A percentile compares a stretch with the other conserved stretches of the same genome.
Conservation (phyloP, 2,329 filamentous ascomycete genomes). For the Colletotrichum lupini region DNA sequence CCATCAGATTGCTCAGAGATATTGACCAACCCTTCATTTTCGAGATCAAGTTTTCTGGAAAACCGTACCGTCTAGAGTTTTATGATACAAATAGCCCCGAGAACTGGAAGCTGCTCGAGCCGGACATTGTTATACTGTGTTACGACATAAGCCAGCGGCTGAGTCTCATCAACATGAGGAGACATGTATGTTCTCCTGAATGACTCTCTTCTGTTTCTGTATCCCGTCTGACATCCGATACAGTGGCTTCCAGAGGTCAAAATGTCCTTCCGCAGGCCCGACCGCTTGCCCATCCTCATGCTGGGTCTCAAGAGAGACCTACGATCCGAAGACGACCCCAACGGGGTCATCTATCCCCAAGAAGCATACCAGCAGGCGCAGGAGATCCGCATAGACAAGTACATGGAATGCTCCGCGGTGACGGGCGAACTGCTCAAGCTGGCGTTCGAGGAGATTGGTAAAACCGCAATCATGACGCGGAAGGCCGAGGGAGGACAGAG, state of each 20-base stretch:
- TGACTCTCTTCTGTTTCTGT: background rate
- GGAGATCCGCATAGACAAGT: conserved; percentile 69
- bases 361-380: conserved; percentile 69
- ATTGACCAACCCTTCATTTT: conserved; percentile 71
- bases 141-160: conserved; percentile 70
- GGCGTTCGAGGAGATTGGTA: conserved; percentile 71
- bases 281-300: conserved; percentile 64
- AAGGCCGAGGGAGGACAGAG: conserved; percentile 62
- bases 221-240: conserved; percentile 13
- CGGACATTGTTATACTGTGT: conserved; percentile 69
- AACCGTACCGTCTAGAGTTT: conserved; percentile 66
- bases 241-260: conserved; percentile 70
- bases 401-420: conserved; percentile 72
- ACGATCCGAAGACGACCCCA: conserved; percentile 66
- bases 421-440: conserved; percentile 68
- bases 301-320: conserved; percentile 72
- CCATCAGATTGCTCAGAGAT: conserved; percentile 64
- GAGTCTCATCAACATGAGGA: conserved; percentile 68
- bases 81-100: conserved; percentile 69
- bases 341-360: conserved; percentile 70
- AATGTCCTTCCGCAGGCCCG: conserved; percentile 56
- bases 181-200: conserved; percentile 55
- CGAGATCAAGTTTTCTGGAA: conserved; percentile 55
- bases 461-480: conserved; percentile 62
- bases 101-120: conserved; percentile 67